phyloP scores from a whole-genome alignment of 2,329 filamentous ascomycete species.

The Scedosporium boydii region DNA sequence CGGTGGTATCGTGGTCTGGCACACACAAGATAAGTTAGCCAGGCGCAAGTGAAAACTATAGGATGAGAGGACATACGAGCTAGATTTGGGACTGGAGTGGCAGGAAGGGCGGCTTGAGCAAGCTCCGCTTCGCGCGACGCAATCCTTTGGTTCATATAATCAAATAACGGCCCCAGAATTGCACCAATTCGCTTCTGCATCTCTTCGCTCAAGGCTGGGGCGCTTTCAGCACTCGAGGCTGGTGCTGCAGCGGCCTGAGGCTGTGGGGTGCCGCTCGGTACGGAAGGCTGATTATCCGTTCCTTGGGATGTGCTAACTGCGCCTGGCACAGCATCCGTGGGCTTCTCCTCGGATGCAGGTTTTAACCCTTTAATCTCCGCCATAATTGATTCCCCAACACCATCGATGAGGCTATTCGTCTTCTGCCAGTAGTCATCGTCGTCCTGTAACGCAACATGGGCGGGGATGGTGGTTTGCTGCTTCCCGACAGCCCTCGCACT shows the following conservation, averaged over 20 bases:
- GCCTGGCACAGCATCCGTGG: neutral
- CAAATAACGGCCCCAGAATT: neutral
- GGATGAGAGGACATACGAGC: neutral
- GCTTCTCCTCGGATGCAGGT: neutral
- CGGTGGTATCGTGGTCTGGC: neutral
- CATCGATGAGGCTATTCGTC: conserved; percentile 2
- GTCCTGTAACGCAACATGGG: neutral
- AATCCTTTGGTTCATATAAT: conserved; percentile 3
- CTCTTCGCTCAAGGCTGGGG: neutral
- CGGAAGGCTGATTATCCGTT: neutral
- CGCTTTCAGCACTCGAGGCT: neutral
- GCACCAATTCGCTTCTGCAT: neutral
- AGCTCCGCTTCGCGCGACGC: conserved; percentile 2
- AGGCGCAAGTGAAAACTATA: neutral
- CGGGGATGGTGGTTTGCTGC: neutral
- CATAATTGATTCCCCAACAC: neutral
- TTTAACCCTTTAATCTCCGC: neutral
- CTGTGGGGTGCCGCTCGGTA: neutral
- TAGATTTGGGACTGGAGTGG: neutral
- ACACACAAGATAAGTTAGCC: neutral
- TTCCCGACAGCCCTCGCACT: conserved; percentile 1
- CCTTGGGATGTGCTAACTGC: neutral
- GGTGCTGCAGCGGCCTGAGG: neutral
- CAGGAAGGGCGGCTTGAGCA: neutral
- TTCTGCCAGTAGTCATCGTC: conserved; percentile 6